These are phyloP conservation scores for Scutellaria barbata DNA, from an alignment of 257 asterid species.

Conservation along the genomic window DNA sequence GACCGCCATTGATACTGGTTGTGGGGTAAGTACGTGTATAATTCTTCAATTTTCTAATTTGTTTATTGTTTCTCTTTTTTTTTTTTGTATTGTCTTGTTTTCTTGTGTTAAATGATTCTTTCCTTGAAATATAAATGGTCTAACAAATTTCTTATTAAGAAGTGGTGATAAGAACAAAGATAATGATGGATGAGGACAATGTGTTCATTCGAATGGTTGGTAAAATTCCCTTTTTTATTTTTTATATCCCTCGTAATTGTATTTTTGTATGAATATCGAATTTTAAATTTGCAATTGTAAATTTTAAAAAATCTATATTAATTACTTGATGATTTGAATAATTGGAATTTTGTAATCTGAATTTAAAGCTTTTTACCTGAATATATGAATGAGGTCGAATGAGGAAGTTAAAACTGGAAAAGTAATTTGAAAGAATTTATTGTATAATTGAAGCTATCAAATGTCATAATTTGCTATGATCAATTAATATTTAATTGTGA, in stretches of 20 bases:
- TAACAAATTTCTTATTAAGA: neutral
- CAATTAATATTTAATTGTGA: neutral
- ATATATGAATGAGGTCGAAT: neutral
- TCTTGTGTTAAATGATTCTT: slow-evolving; percentile 18
- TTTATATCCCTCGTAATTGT: neutral
- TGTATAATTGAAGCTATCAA: neutral
- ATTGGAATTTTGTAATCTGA: neutral
- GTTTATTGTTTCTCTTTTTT: neutral
- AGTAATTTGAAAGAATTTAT: neutral
- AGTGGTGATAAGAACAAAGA: slow-evolving; percentile 25
- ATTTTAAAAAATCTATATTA: neutral
- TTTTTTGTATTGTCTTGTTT: slow-evolving; percentile 10
- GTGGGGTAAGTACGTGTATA: slow-evolving; percentile 65
- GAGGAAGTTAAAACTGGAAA: neutral
- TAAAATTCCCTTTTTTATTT: neutral
- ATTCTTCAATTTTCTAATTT: neutral
- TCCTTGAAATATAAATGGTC: slow-evolving; percentile 1
- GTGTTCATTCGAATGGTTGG: slow-evolving; percentile 10
- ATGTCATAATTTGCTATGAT: neutral
- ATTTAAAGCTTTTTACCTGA: slow-evolving; percentile 4
- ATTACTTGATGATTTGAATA: neutral
- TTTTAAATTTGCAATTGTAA: neutral
- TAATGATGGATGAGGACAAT: slow-evolving; percentile 25
- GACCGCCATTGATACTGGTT: slow-evolving; percentile 96
- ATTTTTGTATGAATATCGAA: no score